phyloP scores from a whole-genome alignment of 2,329 filamentous ascomycete genomes.

The Tolypocladium endophyticum region DNA sequence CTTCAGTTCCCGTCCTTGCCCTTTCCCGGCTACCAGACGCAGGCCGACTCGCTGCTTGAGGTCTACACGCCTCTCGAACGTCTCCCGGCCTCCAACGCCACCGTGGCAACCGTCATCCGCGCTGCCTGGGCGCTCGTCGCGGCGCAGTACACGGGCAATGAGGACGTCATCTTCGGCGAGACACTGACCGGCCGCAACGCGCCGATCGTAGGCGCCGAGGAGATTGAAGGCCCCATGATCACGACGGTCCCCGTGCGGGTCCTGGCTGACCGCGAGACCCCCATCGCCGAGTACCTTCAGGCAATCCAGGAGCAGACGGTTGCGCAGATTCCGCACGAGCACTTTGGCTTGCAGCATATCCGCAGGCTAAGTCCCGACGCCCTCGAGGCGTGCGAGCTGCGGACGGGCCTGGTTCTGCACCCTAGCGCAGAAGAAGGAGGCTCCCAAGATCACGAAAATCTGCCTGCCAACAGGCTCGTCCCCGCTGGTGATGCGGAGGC shows the following conservation, averaged over 20 bases:
- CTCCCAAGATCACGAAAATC: constrained; percentile 11
- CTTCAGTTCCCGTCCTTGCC: constrained; percentile 39
- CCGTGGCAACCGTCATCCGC: constrained; percentile 45
- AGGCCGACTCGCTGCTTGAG: constrained; percentile 42
- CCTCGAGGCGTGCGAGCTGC: constrained; percentile 43
- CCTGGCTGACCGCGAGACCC: constrained; percentile 5
- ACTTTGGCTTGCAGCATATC: constrained; percentile 51
- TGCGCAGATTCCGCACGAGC: constrained; percentile 52
- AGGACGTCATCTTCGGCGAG: constrained; percentile 48
- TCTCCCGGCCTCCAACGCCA: constrained; percentile 28
- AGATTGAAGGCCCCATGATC: constrained; percentile 51
- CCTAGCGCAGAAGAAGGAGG: constrained; percentile 24
- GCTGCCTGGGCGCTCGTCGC: constrained; percentile 48
- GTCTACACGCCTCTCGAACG: constrained; percentile 32
- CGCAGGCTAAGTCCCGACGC: constrained; percentile 44
- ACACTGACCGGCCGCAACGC: constrained; percentile 47
- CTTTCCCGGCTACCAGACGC: constrained; percentile 34
- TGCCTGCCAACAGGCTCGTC: constrained; percentile 40
- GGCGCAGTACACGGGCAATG: constrained; percentile 38
- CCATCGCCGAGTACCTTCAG: constrained; percentile 41
- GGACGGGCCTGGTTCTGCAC: constrained; percentile 44
- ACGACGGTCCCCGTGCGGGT: constrained; percentile 45
- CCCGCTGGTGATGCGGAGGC: constrained; percentile 45
- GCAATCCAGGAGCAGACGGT: constrained; percentile 45
- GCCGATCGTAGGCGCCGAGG: constrained; percentile 34